phyloP scores from a whole-genome alignment of 2,329 filamentous ascomycete genomes.

The Lachnellula arida region DNA sequence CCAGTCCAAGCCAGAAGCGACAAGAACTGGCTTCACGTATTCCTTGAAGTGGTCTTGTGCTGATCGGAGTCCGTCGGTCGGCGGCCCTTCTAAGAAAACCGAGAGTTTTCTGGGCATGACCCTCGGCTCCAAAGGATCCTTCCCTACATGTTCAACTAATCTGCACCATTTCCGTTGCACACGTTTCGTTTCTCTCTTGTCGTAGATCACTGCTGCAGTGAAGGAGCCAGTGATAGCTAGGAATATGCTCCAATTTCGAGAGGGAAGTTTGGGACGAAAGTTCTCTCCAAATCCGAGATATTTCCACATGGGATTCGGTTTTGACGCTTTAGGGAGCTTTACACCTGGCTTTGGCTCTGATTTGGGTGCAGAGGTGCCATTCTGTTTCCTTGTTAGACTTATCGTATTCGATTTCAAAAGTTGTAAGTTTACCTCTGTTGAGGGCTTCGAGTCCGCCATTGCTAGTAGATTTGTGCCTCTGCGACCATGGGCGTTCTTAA shows the following conservation, averaged over 20 bases:
- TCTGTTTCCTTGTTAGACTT: slow-evolving; percentile 8
- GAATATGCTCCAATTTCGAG: slow-evolving; percentile 98
- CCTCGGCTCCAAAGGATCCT: slow-evolving; percentile 66
- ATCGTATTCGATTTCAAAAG: not conserved
- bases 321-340: slow-evolving; percentile 38
- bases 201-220: slow-evolving; percentile 79
- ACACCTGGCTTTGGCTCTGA: slow-evolving; percentile 32
- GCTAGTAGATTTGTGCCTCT: not conserved
- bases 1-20: slow-evolving; percentile 88
- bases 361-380: slow-evolving; percentile 33
- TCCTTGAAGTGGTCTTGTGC: slow-evolving; percentile 96
- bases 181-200: slow-evolving; percentile 83
- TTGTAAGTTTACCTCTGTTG: slow-evolving; percentile 17
- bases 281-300: slow-evolving; percentile 77
- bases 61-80: slow-evolving; percentile 74
- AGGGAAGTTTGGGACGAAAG: slow-evolving; percentile 79
- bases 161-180: slow-evolving; percentile 83
- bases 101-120: slow-evolving; percentile 79
- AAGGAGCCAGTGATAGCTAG: slow-evolving; percentile 73
- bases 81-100: slow-evolving; percentile 79
- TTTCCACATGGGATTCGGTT: slow-evolving; percentile 66
- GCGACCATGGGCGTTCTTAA: not conserved
- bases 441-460: slow-evolving; percentile 26
- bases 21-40: slow-evolving; percentile 89
- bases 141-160: slow-evolving; percentile 77